Evolutionary conservation across 495 filamentous ascomycete genomes (phyloP).

Genomic region (Penicillium verhagenii): DNA sequence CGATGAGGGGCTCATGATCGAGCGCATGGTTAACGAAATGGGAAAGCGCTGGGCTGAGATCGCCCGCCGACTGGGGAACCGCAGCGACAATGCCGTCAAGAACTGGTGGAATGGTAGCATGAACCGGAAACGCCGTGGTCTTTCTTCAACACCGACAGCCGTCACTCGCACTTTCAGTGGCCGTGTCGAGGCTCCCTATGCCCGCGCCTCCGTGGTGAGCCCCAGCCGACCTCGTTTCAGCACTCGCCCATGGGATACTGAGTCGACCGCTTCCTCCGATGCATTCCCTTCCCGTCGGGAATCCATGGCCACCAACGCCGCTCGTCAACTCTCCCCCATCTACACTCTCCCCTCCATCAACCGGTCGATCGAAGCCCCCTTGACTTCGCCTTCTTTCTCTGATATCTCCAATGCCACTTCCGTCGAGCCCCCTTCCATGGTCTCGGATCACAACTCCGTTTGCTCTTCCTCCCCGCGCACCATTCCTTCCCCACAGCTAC

Average conservation of each 20-base stretch:
- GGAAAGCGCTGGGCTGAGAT: slow-evolving; percentile 97
- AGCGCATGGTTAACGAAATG: slow-evolving; percentile 74
- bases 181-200: slow-evolving; percentile 43
- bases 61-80: slow-evolving; percentile 76
- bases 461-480: slow-evolving; percentile 56
- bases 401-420: slow-evolving; percentile 60
- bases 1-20: slow-evolving; percentile 83
- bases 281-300: slow-evolving; percentile 23
- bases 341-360: slow-evolving; percentile 45
- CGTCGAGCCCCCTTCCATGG: slow-evolving; percentile 66
- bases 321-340: slow-evolving; percentile 46
- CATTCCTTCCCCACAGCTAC: slow-evolving; percentile 41
- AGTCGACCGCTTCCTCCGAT: slow-evolving; percentile 18
- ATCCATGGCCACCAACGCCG: slow-evolving; percentile 22
- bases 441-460: slow-evolving; percentile 68
- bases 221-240: slow-evolving; percentile 36
- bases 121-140: slow-evolving; percentile 65
- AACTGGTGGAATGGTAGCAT: slow-evolving; percentile 99
- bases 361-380: slow-evolving; percentile 56
- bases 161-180: slow-evolving; percentile 38
- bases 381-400: slow-evolving; percentile 68
- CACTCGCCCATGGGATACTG: slow-evolving; percentile 35
- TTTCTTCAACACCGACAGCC: slow-evolving; percentile 38
- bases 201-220: slow-evolving; percentile 36
- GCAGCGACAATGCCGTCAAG: slow-evolving; percentile 97